Evolutionary conservation across 768 basidiomycete genomes (phyloP).

Genomic region (Tulasnella calospora): DNA sequence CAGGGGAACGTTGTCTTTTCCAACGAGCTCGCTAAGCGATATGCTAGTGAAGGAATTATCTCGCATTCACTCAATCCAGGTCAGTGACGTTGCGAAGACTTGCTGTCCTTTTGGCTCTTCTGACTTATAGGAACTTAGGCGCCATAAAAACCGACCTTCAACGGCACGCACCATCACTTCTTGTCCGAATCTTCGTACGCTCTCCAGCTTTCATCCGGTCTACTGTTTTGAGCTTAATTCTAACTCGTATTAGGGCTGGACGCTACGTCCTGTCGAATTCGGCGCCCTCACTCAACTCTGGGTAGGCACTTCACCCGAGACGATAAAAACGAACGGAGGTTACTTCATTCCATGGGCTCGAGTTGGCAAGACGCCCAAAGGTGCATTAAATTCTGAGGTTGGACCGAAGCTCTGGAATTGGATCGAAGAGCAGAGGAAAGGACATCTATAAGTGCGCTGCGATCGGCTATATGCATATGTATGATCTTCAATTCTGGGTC

Average conservation of each 20-base stretch:
- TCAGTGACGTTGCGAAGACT: neutral
- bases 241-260: neutral
- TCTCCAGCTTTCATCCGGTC: neutral
- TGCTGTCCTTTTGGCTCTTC: neutral
- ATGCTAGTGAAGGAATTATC: conserved; percentile 10
- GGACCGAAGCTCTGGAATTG: conserved; percentile 45
- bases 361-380: conserved; percentile 35
- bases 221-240: neutral
- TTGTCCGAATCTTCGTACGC: conserved; percentile 27
- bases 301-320: conserved; percentile 17
- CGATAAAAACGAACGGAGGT: conserved; percentile 31
- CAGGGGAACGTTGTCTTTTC: conserved; percentile 25
- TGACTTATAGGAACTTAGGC: neutral
- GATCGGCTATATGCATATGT: neutral
- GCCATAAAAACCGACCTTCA: conserved; percentile 15
- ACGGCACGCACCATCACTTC: neutral
- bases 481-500: no score
- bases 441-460: neutral
- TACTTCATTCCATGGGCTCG: conserved; percentile 50
- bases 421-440: conserved; percentile 45
- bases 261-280: conserved; percentile 1
- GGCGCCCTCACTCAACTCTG: conserved; percentile 25
- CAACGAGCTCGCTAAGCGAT: conserved; percentile 26
- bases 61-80: conserved; percentile 21
- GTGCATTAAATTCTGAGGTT: conserved; percentile 38